Evolutionary conservation across 1,284 basidiomycete genomes (phyloP).

Genomic region (Wolfiporia cocos): DNA sequence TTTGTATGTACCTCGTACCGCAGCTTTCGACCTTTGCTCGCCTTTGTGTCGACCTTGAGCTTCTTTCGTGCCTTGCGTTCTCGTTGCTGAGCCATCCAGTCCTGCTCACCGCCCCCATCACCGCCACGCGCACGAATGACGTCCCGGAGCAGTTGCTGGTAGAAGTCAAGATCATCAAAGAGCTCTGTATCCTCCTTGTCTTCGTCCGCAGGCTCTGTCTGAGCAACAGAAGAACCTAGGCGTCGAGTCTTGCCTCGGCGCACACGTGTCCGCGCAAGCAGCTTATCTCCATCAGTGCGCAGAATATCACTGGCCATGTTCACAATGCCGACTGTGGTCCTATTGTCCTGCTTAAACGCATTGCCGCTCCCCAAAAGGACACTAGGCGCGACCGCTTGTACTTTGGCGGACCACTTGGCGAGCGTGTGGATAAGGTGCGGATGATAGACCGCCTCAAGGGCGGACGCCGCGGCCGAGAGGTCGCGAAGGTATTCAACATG

Average conservation of each 20-base stretch:
- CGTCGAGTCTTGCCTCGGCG: conserved; percentile 40
- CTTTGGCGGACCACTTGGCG: conserved; percentile 89
- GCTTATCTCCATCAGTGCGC: conserved; percentile 41
- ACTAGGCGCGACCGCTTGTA: conserved; percentile 81
- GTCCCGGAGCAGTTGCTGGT: conserved; percentile 84
- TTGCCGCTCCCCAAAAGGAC: conserved; percentile 65
- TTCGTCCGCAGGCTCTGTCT: conserved; percentile 17
- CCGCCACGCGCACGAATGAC: conserved; percentile 71
- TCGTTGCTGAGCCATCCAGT: conserved; percentile 64
- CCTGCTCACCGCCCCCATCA: conserved; percentile 33
- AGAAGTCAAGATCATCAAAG: conserved; percentile 90
- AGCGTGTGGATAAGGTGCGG: conserved; percentile 70
- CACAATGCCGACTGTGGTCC: conserved; percentile 40
- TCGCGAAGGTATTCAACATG: conserved; percentile 34
- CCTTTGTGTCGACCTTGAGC: conserved; percentile 87
- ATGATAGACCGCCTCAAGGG: conserved; percentile 61
- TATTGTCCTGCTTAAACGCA: conserved; percentile 50
- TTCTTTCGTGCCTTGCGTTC: conserved; percentile 57
- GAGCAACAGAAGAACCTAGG: conserved; percentile 30
- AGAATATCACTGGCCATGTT: conserved; percentile 70
- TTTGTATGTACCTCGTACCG: conserved; percentile 93
- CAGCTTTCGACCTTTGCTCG: conserved; percentile 69
- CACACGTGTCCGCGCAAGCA: conserved; percentile 52
- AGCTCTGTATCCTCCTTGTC: conserved; percentile 42
- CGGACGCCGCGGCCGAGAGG: conserved; percentile 27